A percentile compares a stretch with the other conserved stretches of the same genome.
Evolutionary conservation across 495 filamentous ascomycete genomes (phyloP).

Genomic region (Lasiosphaeria ovina): DNA sequence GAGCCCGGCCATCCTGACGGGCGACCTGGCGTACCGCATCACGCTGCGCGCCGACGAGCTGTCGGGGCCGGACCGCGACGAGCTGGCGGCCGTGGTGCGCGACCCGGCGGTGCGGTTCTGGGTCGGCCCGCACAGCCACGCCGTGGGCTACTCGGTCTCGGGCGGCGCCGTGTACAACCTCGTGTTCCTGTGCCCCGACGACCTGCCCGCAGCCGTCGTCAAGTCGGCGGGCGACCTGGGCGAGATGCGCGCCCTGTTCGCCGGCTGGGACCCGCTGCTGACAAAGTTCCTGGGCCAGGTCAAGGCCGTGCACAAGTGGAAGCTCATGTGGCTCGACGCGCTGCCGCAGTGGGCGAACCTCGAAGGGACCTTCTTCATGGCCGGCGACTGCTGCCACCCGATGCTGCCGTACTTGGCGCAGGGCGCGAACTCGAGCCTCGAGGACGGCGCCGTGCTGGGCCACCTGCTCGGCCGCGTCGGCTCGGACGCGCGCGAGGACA

Average conservation of each 20-base stretch:
- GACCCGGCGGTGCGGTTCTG: constrained; percentile 67
- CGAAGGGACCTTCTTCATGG: constrained; percentile 42
- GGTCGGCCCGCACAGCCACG: constrained; percentile 60
- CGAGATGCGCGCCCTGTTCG: constrained; percentile 52
- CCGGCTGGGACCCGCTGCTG: constrained; percentile 53
- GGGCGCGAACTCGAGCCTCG: constrained; percentile 53
- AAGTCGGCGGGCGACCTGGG: constrained; percentile 42
- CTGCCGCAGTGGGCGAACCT: constrained; percentile 41
- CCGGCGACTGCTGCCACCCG: constrained; percentile 64
- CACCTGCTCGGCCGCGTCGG: constrained; percentile 53
- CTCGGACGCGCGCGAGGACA: constrained; percentile 12
- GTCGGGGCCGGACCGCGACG: constrained; percentile 42
- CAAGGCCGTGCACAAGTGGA: constrained; percentile 51
- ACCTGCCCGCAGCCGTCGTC: constrained; percentile 44
- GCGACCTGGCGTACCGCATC: constrained; percentile 62
- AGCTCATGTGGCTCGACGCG: constrained; percentile 46
- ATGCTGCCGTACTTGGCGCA: constrained; percentile 69
- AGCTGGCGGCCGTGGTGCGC: constrained; percentile 42
- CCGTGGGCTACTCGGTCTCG: constrained; percentile 57
- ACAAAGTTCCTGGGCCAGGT: constrained; percentile 46
- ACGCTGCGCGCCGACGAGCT: constrained; percentile 51
- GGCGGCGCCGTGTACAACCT: constrained; percentile 56
- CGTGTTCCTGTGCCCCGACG: constrained; percentile 54
- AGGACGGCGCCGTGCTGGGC: constrained; percentile 55
- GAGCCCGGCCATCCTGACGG: constrained; percentile 49